These are phyloP conservation scores for Knoxdaviesia proteae DNA, from an alignment of 2,329 filamentous ascomycete species.

Conservation along the genomic window DNA sequence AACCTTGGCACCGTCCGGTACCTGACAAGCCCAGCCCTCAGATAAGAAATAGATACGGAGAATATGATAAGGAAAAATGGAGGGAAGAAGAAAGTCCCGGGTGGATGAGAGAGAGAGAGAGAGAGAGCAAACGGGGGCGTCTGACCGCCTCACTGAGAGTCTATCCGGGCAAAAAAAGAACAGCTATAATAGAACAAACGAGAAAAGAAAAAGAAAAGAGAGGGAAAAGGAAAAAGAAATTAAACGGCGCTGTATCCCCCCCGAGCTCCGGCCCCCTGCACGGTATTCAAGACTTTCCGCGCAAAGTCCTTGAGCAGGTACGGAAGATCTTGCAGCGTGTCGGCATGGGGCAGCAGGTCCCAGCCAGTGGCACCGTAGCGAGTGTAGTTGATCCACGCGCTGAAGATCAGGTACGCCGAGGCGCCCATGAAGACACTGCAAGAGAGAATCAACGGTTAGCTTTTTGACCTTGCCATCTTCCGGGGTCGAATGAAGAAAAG, in stretches of 20 bases:
- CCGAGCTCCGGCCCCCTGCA: constrained; percentile 65
- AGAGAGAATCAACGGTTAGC: constrained; percentile 7
- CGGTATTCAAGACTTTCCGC: constrained; percentile 56
- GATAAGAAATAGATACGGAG: too few species aligned
- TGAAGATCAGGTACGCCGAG: constrained; percentile 87
- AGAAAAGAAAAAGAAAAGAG: background rate
- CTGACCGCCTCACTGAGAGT: too few species aligned
- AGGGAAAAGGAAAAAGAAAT: constrained; percentile 5
- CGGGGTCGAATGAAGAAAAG: background rate
- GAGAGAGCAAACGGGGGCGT: too few species aligned
- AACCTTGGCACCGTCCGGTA: too few species aligned
- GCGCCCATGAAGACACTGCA: constrained; percentile 61
- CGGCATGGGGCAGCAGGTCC: constrained; percentile 83
- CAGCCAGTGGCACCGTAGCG: constrained; percentile 86
- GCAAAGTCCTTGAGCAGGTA: constrained; percentile 83
- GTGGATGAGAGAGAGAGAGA: too few species aligned
- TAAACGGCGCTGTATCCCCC: constrained; percentile 91
- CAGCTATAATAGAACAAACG: too few species aligned
- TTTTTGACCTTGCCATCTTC: background rate
- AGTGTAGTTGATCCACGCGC: constrained; percentile 97
- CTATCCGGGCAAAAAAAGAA: too few species aligned
- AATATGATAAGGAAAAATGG: too few species aligned
- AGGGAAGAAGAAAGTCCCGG: too few species aligned
- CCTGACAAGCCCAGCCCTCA: too few species aligned
- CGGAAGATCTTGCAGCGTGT: constrained; percentile 77